Base-by-base conservation (phyloP, 176 grass and related monocot genomes). In the Avena eriantha region DNA sequence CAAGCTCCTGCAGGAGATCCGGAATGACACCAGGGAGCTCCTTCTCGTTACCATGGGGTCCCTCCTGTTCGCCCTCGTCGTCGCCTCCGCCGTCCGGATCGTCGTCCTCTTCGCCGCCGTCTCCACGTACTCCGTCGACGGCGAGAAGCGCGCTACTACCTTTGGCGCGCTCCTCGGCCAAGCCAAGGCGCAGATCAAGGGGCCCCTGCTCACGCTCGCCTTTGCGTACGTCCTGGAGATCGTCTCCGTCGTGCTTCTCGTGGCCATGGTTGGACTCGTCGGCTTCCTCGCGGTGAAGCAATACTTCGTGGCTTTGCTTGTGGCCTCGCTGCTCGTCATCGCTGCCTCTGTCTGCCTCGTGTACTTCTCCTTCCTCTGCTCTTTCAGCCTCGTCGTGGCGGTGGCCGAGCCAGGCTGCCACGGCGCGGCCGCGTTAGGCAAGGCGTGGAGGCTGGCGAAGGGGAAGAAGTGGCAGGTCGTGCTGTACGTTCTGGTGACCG, bases 321-420 rank as follows among this genome's bases (percentile, higher is more conserved):
- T 83, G 3, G 51, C 0, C 23, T 35, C 21, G 13, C 50, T 53
- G 8, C 1, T 78, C 51, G 0, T 88, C 9, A 2, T 47, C n/a
- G 53, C 53, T 29, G 73, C 24, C 16, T 0, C 0, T 13, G 8
- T 88, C 64, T 63, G 16, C 65, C 0, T 79, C 19, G 2, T 79
- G 0, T 88, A 73, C 29, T 72, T 72, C 51, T 36, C 5, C 31
- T 19, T 79, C 65, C 0, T 88, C 14, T 79, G 51, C 14, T 50
- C 63, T 0, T 3, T 83, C 41, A 79, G 81, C 53, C 18, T 88
- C 7, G 74, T 88, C 15, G 81, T 88, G 21, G 29, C 87, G 0
- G 87, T 88, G 24, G 87, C 41, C 17, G 64, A 84, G 41, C 63
- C 73, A 0, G 73, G 80, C 2, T 79, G 87, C 87, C 53, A 41